Evolutionary conservation across 257 asterid genomes (phyloP).

Genomic region (Salvia miltiorrhiza): DNA sequence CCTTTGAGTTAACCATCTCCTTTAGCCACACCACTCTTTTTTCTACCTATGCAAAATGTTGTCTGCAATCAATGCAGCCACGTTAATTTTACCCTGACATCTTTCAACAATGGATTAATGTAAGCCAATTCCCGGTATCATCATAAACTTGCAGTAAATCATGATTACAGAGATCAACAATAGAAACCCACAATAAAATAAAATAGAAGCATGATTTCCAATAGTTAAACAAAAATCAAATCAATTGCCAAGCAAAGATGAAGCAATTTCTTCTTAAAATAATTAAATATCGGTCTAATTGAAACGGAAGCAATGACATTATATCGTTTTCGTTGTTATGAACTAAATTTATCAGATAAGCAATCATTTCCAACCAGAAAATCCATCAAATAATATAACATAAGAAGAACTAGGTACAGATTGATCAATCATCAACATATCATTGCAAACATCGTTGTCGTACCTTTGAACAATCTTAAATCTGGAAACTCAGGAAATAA

Average conservation of each 20-base stretch:
- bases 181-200: neutral
- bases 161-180: neutral
- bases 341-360: neutral
- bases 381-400: neutral
- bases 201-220: neutral
- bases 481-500: conserved; percentile 4
- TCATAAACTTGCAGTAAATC: neutral
- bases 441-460: neutral
- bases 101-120: neutral
- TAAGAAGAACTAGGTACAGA: neutral
- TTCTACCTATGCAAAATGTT: neutral
- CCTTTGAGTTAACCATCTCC: conserved; percentile 55
- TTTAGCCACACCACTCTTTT: neutral
- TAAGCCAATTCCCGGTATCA: neutral
- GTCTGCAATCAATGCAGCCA: conserved; percentile 1
- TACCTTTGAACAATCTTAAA: conserved; percentile 11
- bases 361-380: neutral
- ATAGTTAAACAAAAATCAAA: neutral
- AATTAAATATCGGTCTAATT: neutral
- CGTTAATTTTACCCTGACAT: neutral
- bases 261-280: neutral
- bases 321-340: neutral
- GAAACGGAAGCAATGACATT: neutral
- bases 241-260: neutral
- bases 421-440: neutral